Evolutionary conservation across 225 moss, liverwort and hornwort species (phyloP), one percentile per base, ranked within the genome.

Genomic region (Bryoerythrophyllum caledonicum): DNA sequence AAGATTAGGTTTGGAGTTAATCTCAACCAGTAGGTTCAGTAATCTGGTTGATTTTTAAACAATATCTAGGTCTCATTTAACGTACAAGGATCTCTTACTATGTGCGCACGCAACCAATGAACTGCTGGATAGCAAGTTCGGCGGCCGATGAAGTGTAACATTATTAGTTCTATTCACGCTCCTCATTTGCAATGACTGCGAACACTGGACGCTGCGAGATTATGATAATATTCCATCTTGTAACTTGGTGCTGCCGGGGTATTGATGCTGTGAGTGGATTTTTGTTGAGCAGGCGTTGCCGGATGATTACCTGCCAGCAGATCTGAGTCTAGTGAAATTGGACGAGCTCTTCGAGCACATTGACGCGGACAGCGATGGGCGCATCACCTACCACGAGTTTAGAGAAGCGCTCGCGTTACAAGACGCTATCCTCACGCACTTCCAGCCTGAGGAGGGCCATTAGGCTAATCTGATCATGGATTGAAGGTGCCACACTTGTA

Each of bases 321-420:
- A 93, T 60, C 78, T 95, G 13, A 72, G 84, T 68, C 81, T 72
- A 53, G 80, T 91, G 70, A 88, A 83, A 48, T 56, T 95, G 57
- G 93, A 95, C 72, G 91, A 93, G 63, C 84, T 95, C 24, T 95
- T 95, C 61, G 91, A 93, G 35, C 80, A 69, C 16, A 83, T 93
- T 44, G 95, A 95, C 73, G 81, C 87, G 14, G 79, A 95, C 71
- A 82, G 81, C 62, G 95, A 95, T 77, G 95, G 91, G 67, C 84
- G 84, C 62, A 93, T 95, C 81, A 93, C 88, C 81, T 87, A 80
- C 14, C 80, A 88, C 35, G 95, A 95, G 63, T 95, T 95, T 48
- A 86, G 83, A 67, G 79, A 84, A 8, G 91, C 95, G 1, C 93
- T 93, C 65, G 84, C 86, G 17, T 60, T 88, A 23, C 88, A 85